Evolutionary conservation across 2,329 filamentous ascomycete genomes (phyloP), one percentile per base, ranked within the genome.

Genomic region (Fusarium sp.): DNA sequence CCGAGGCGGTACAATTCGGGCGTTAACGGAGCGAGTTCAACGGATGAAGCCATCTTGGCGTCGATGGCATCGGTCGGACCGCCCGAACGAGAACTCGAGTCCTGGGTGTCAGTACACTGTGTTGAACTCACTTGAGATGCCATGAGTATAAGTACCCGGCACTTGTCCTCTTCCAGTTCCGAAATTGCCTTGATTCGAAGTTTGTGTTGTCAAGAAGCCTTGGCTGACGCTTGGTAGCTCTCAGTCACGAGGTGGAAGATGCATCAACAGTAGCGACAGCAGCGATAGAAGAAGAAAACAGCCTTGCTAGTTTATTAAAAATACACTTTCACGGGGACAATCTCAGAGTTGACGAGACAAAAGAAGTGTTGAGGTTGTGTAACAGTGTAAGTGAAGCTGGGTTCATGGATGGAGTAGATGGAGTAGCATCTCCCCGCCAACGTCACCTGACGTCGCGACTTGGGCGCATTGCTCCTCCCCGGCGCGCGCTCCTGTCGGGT

Each of bases 381-480:
- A 27, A 56, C n/a, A 24, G 31, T 57, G 54, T 39, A 57, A 57
- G 54, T 57, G 54, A 57, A 57, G 54, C 20, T 27, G 33, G 33
- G 54, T 22, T 57, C 29, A 24, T 37, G 31, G 29, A 57, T 57
- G 54, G 33, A 39, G 39, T 4, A 33, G 29, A 57, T 57, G 54
- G 33, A 39, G 39, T 4, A 33, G 31, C 5, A 33, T 57, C 50
- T 56, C 65, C 72, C 64, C 63, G 37, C 57, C 67, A 68, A 66
- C 62, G 74, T 79, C 77, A 79, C 77, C 77, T 79, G 77, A 79
- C 71, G 72, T 71, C 77, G 76, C 77, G 77, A 78, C 63, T 75
- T 54, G 68, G 58, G 59, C 72, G 65, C 72, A 67, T 75, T 56
- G 61, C 57, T 50, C 62, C 56, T 65, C 65, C 62, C 68, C 35